Conservation (phyloP, 768 basidiomycete species). For the Boletus edulis region DNA sequence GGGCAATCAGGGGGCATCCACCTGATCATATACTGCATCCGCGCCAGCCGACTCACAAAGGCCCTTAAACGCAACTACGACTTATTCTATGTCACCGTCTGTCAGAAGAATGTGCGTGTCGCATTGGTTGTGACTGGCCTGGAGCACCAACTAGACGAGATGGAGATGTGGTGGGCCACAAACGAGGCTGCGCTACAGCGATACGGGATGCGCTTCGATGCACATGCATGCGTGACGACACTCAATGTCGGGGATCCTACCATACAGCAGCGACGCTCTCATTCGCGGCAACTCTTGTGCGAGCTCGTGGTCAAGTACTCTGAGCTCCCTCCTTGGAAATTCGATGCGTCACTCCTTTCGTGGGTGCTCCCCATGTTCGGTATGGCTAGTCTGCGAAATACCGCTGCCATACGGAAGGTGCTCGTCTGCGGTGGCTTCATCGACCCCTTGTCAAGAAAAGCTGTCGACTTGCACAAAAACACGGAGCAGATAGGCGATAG, state of each 20-base stretch:
- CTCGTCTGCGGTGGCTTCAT: neutral
- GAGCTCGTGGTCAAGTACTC: slow-evolving; percentile 1
- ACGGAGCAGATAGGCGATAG: neutral
- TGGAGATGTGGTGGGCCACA: slow-evolving; percentile 27
- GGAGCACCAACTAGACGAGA: slow-evolving; percentile 21
- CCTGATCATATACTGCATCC: slow-evolving; percentile 9
- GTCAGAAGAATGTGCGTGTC: slow-evolving; percentile 34
- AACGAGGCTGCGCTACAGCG: slow-evolving; percentile 26
- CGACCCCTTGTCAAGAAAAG: neutral
- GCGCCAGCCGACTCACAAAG: neutral
- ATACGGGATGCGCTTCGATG: slow-evolving; percentile 30
- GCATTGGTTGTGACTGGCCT: slow-evolving; percentile 36
- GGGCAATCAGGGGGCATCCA: slow-evolving; percentile 3
- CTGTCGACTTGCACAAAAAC: neutral
- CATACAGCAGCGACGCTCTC: neutral
- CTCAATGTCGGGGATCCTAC: neutral
- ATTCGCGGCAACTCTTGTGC: neutral
- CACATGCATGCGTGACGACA: slow-evolving; percentile 10
- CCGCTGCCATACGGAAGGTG: neutral
- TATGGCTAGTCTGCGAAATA: neutral
- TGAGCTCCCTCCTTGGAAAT: neutral
- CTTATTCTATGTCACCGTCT: slow-evolving; percentile 33
- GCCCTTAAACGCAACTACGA: slow-evolving; percentile 31
- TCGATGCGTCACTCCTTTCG: neutral
- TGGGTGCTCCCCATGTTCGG: neutral